phyloP scores from a whole-genome alignment of 768 basidiomycete genomes.

The Kwoniella europaea region DNA sequence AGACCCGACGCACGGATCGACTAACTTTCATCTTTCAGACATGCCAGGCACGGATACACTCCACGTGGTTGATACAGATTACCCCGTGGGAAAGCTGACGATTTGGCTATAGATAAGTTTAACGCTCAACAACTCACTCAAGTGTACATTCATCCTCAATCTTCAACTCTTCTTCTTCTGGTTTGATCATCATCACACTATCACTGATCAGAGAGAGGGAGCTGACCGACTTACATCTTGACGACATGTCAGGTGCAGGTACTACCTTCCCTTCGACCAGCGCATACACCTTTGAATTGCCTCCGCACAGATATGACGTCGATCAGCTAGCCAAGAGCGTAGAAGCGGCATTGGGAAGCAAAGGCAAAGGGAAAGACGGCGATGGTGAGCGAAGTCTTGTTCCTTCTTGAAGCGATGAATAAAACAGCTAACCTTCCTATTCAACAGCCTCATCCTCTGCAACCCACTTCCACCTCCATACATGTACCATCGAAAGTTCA shows the following conservation, averaged over 20 bases:
- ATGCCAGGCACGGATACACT: too few species aligned
- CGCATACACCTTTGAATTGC: conserved; percentile 17
- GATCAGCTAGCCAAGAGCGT: conserved; percentile 24
- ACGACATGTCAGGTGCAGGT: conserved; percentile 13
- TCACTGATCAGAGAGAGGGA: too few species aligned
- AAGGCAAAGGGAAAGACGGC: neutral
- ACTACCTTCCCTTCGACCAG: conserved; percentile 23
- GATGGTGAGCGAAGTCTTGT: neutral
- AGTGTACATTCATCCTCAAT: neutral
- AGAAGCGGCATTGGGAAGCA: conserved; percentile 10
- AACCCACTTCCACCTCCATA: conserved; percentile 40
- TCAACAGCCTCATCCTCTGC: neutral
- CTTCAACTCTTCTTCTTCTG: neutral
- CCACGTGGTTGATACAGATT: too few species aligned
- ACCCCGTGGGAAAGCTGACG: conserved; percentile 25
- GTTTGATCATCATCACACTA: neutral
- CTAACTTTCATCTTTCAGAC: too few species aligned
- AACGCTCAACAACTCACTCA: neutral
- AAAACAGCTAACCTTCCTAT: too few species aligned
- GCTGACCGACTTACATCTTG: too few species aligned
- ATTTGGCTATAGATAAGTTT: neutral
- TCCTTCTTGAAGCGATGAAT: too few species aligned
- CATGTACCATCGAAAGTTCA: conserved; percentile 35
- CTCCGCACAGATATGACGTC: conserved; percentile 16
- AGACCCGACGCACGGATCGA: too few species aligned